A percentile compares a stretch with the other conserved stretches of the same genome.
These are phyloP conservation scores for Diaporthe sp. DNA, from an alignment of 2,329 filamentous ascomycete species.

Conservation along the genomic window DNA sequence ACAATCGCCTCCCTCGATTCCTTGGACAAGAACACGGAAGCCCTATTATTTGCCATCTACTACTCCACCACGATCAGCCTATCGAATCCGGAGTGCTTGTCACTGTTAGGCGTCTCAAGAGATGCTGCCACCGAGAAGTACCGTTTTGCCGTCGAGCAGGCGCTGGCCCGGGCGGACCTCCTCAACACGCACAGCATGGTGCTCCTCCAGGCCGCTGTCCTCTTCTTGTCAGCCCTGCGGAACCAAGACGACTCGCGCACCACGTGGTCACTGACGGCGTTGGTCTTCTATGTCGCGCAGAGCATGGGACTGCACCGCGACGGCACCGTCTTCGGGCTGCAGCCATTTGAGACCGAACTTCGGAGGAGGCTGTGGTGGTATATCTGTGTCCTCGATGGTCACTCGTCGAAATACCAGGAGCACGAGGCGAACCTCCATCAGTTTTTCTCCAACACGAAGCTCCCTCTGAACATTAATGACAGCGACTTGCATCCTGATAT, in stretches of 20 bases:
- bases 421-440: constrained; percentile 57
- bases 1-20: constrained; percentile 42
- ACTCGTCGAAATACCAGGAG: constrained; percentile 66
- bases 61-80: constrained; percentile 67
- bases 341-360: constrained; percentile 70
- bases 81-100: constrained; percentile 60
- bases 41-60: constrained; percentile 64
- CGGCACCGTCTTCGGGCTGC: constrained; percentile 59
- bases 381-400: constrained; percentile 67
- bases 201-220: constrained; percentile 69
- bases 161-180: constrained; percentile 69
- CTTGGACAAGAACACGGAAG: constrained; percentile 42
- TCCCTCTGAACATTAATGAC: constrained; percentile 68
- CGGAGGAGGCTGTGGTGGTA: constrained; percentile 72
- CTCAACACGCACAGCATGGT: constrained; percentile 67
- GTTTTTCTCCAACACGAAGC: constrained; percentile 59
- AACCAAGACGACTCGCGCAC: constrained; percentile 61
- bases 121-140: constrained; percentile 47
- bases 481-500: constrained; percentile 59
- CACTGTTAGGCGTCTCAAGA: constrained; percentile 28
- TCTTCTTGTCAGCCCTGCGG: constrained; percentile 65
- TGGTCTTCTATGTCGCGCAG: constrained; percentile 66
- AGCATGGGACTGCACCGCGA: constrained; percentile 66
- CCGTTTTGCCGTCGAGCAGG: constrained; percentile 64
- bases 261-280: constrained; percentile 71